Evolutionary conservation across 1,284 basidiomycete genomes (phyloP).

Genomic region (Apiotrichum siamense): DNA sequence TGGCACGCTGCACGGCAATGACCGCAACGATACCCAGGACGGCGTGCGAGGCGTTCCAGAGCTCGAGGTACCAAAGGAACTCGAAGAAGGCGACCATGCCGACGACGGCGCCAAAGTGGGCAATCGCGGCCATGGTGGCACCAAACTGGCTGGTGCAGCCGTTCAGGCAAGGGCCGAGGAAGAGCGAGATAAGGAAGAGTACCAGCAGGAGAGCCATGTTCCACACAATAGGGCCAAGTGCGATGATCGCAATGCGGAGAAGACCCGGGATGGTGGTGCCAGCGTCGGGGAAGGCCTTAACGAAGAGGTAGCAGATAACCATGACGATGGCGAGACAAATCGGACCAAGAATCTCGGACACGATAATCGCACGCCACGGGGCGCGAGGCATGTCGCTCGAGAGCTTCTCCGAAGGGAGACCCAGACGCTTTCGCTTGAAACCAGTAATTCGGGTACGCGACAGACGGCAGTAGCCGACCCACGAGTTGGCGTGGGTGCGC

Average conservation of each 20-base stretch:
- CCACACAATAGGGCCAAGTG: slow-evolving; percentile 91
- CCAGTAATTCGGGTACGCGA: slow-evolving; percentile 93
- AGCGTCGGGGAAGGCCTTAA: slow-evolving; percentile 57
- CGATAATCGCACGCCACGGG: slow-evolving; percentile 77
- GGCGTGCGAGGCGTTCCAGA: slow-evolving; percentile 86
- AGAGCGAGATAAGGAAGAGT: slow-evolving; percentile 82
- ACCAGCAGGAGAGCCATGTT: slow-evolving; percentile 82
- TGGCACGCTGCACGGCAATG: slow-evolving; percentile 77
- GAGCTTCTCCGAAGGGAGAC: slow-evolving; percentile 88
- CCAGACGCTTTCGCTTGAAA: slow-evolving; percentile 93
- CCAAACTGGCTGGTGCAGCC: slow-evolving; percentile 78
- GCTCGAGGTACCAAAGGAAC: slow-evolving; percentile 89
- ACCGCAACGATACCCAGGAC: slow-evolving; percentile 81
- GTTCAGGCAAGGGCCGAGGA: slow-evolving; percentile 81
- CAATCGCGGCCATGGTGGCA: slow-evolving; percentile 79
- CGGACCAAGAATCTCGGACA: slow-evolving; percentile 83
- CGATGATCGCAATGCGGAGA: slow-evolving; percentile 85
- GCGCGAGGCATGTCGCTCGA: slow-evolving; percentile 87
- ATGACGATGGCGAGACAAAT: slow-evolving; percentile 74
- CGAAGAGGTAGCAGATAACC: slow-evolving; percentile 75
- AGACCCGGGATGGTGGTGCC: slow-evolving; percentile 61
- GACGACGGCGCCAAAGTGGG: slow-evolving; percentile 69
- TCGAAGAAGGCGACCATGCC: slow-evolving; percentile 90
- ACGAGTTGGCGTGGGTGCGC: slow-evolving; percentile 90
- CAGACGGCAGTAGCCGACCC: slow-evolving; percentile 94